phyloP scores from a whole-genome alignment of 148 eudicot genomes.

The Camellia japonica region DNA sequence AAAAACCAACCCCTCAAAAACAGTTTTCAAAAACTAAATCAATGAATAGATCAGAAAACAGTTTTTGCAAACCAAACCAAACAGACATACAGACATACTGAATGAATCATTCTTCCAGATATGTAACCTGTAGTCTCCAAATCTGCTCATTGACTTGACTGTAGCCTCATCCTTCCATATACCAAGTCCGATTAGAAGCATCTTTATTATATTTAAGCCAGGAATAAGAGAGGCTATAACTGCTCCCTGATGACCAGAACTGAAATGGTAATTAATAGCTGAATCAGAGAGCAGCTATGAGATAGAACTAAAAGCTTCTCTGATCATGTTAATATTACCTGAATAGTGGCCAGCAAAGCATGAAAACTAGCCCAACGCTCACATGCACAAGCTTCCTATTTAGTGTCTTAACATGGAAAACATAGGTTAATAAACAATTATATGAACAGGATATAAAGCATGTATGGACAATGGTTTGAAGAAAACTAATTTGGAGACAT shows the following conservation, averaged over 20 bases:
- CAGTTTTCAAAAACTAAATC: too few species aligned
- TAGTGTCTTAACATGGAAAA: conserved; percentile 46
- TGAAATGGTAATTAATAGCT: conserved; percentile 11
- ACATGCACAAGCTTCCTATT: conserved; percentile 91
- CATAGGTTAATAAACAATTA: not conserved
- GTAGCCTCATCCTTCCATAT: conserved; percentile 74
- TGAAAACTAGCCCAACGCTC: conserved; percentile 77
- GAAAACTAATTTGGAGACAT: not conserved
- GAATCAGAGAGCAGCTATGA: conserved; percentile 5
- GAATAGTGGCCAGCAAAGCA: conserved; percentile 98
- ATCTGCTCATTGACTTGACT: conserved; percentile 88
- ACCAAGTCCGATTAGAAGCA: conserved; percentile 84
- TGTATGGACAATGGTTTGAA: not conserved
- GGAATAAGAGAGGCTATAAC: conserved; percentile 72
- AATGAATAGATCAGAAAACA: too few species aligned
- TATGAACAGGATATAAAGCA: not conserved
- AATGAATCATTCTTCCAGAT: not conserved
- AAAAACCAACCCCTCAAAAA: too few species aligned
- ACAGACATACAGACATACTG: too few species aligned
- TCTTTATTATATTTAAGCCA: conserved; percentile 60
- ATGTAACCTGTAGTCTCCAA: conserved; percentile 38
- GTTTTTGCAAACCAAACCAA: too few species aligned
- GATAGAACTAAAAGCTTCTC: not conserved
- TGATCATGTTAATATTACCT: conserved; percentile 41
- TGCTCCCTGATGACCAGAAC: conserved; percentile 60